These are phyloP conservation scores for Parathielavia appendiculata DNA, from an alignment of 495 filamentous ascomycete species.

Conservation along the genomic window DNA sequence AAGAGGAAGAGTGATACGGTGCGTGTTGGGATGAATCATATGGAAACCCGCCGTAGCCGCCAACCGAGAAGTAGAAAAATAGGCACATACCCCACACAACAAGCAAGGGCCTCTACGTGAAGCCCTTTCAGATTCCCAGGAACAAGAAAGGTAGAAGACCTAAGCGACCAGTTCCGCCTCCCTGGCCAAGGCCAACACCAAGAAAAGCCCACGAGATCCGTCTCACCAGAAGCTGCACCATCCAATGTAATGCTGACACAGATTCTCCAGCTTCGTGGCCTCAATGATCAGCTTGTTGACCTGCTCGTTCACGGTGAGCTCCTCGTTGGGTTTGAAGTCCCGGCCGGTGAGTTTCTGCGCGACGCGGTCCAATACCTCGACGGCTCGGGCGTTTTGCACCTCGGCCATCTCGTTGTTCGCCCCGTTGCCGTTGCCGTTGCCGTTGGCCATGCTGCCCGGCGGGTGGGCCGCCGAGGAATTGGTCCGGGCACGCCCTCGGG, in stretches of 20 bases:
- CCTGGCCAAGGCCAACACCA: background rate
- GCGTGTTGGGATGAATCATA: too few species aligned
- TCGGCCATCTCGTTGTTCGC: slow-evolving; percentile 52
- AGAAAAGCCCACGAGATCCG: background rate
- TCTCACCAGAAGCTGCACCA: slow-evolving; percentile 88
- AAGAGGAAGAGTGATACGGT: too few species aligned
- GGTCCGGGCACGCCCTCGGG: slow-evolving; percentile 49
- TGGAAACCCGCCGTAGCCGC: too few species aligned
- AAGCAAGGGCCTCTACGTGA: too few species aligned
- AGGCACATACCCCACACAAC: too few species aligned
- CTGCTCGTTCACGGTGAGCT: slow-evolving; percentile 79
- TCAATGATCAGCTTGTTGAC: slow-evolving; percentile 91
- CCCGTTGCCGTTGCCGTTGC: slow-evolving; percentile 34
- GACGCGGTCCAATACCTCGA: slow-evolving; percentile 87
- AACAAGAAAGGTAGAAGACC: background rate
- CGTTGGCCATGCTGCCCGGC: slow-evolving; percentile 35
- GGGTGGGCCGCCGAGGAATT: slow-evolving; percentile 41
- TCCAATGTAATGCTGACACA: slow-evolving; percentile 98
- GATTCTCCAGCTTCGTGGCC: slow-evolving; percentile 92
- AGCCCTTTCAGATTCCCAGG: background rate
- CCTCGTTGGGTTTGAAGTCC: slow-evolving; percentile 64
- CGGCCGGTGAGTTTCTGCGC: slow-evolving; percentile 86
- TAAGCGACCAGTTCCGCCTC: background rate
- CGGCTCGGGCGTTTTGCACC: slow-evolving; percentile 84
- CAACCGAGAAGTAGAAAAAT: too few species aligned